Evolutionary conservation across 2,329 filamentous ascomycete species (phyloP).

Genomic region (Grosmannia penicillata): DNA sequence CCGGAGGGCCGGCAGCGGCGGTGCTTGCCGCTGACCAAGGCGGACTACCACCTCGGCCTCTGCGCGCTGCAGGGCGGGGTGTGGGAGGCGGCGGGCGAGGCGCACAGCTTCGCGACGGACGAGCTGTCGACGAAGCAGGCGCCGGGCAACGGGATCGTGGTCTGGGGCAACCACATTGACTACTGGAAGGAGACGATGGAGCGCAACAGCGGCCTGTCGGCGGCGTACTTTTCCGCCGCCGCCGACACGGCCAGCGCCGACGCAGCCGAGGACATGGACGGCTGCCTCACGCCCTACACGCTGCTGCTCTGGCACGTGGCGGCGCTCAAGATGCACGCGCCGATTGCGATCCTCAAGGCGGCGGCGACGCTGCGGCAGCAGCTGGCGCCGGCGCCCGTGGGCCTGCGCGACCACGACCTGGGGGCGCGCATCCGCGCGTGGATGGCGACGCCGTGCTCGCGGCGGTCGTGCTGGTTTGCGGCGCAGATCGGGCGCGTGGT

Average conservation of each 20-base stretch:
- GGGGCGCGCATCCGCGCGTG: conserved; percentile 1
- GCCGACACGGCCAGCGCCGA: background rate
- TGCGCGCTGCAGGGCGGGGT: conserved; percentile 4
- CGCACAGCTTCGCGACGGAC: conserved; percentile 3
- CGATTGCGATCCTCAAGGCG: conserved; percentile 1
- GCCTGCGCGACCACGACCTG: conserved; percentile 1
- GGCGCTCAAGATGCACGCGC: conserved; percentile 4
- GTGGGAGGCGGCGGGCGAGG: conserved; percentile 4
- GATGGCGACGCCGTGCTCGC: background rate
- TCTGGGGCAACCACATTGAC: conserved; percentile 1
- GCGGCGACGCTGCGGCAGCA: background rate
- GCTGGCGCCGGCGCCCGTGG: background rate
- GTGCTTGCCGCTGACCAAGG: background rate
- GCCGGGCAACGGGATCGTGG: background rate
- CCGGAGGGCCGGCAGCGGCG: background rate
- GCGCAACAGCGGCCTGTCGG: background rate
- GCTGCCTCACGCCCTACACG: background rate
- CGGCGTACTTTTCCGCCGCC: background rate
- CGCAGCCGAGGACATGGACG: background rate
- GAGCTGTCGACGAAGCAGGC: conserved; percentile 2
- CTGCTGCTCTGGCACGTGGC: conserved; percentile 1
- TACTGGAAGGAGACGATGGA: conserved; percentile 2
- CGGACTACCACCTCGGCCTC: conserved; percentile 2
- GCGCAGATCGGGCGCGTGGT: conserved; percentile 3
- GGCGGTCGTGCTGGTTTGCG: conserved; percentile 1